These are phyloP conservation scores for Cercospora canescens DNA, from an alignment of 2,329 filamentous ascomycete genomes.

Conservation along the genomic window DNA sequence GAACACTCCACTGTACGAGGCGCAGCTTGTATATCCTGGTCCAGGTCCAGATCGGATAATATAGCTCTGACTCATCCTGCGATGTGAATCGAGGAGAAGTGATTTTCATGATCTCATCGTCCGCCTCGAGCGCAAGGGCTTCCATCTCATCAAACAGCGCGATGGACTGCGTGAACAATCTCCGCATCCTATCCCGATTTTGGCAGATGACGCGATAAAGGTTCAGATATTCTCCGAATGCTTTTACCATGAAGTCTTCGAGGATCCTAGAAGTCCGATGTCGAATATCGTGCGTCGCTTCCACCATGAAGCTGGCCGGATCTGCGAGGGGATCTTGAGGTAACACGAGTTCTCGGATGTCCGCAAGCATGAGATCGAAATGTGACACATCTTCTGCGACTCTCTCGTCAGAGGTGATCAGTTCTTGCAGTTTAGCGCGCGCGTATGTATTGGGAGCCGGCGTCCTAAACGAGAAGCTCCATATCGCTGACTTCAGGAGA, in stretches of 20 bases:
- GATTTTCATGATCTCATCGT: constrained; percentile 16
- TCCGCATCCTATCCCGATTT: constrained; percentile 85
- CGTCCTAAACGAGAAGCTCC: constrained; percentile 63
- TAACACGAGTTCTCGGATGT: constrained; percentile 75
- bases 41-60: constrained; percentile 80
- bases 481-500: constrained; percentile 44
- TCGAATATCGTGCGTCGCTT: constrained; percentile 70
- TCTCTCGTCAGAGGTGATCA: constrained; percentile 70
- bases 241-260: constrained; percentile 63
- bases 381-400: constrained; percentile 66
- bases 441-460: constrained; percentile 84
- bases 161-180: constrained; percentile 82
- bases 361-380: constrained; percentile 75
- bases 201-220: constrained; percentile 82
- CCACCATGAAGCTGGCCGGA: constrained; percentile 72
- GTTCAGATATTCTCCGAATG: constrained; percentile 69
- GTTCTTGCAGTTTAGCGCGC: constrained; percentile 55
- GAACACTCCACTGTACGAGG: constrained; percentile 82
- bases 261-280: constrained; percentile 72
- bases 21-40: constrained; percentile 86
- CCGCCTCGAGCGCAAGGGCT: constrained; percentile 58
- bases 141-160: constrained; percentile 83
- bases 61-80: constrained; percentile 41
- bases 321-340: constrained; percentile 71
- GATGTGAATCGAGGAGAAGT: neutral